phyloP scores from a whole-genome alignment of 371 early-diverging fungal genomes.

The Dichotomocladium elegans region DNA sequence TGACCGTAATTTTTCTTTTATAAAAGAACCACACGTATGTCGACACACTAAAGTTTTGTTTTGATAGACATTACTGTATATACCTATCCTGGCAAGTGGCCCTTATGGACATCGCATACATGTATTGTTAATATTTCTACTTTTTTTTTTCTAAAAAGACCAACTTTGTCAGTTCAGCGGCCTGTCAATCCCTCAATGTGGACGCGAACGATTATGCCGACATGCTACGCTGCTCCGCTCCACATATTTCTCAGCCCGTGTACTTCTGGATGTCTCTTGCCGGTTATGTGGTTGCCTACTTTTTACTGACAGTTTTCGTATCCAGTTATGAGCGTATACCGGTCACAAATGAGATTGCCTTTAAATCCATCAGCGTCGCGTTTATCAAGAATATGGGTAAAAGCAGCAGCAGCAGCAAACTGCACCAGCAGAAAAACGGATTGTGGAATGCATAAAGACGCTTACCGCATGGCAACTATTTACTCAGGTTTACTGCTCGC shows the following conservation, averaged over 20 bases:
- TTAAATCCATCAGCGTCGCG: constrained; percentile 65
- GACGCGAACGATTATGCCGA: constrained; percentile 32
- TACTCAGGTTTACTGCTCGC: constrained; percentile 44
- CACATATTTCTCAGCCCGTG: constrained; percentile 42
- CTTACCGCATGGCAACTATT: background rate
- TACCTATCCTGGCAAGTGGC: constrained; percentile 40
- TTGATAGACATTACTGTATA: constrained; percentile 39
- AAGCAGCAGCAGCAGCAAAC: background rate
- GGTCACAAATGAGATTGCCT: constrained; percentile 64
- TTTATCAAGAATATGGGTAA: constrained; percentile 70
- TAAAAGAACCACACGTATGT: no score
- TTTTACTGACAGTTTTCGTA: constrained; percentile 63
- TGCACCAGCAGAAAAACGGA: background rate
- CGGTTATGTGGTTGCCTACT: constrained; percentile 62
- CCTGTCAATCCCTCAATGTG: constrained; percentile 52
- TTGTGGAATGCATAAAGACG: background rate
- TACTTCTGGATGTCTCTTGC: constrained; percentile 60
- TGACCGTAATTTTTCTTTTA: constrained; percentile 53
- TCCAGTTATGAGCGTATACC: constrained; percentile 71
- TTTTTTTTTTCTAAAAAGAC: constrained; percentile 23
- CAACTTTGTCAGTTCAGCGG: constrained; percentile 57
- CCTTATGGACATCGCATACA: background rate
- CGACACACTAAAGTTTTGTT: background rate
- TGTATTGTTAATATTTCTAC: background rate
- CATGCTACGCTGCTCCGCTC: constrained; percentile 49